A percentile compares a stretch with the other conserved stretches of the same genome.
phyloP scores from a whole-genome alignment of 2,329 filamentous ascomycete genomes.

The Stemphylium lycopersici region DNA sequence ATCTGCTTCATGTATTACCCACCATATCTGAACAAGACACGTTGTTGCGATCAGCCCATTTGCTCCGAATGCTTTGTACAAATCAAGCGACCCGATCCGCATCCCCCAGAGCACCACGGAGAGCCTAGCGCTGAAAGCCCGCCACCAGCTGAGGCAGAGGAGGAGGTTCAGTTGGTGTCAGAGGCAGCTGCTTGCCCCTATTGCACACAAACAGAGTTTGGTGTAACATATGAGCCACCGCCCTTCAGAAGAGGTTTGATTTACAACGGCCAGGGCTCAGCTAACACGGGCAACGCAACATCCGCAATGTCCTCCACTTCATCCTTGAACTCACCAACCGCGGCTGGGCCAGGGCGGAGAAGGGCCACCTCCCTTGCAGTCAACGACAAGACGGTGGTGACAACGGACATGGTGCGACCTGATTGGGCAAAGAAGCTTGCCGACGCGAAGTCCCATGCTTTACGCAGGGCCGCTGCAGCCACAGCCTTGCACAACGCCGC shows the following conservation, averaged over 20 bases:
- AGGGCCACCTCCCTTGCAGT: slow-evolving; percentile 77
- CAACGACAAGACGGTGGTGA: slow-evolving; percentile 83
- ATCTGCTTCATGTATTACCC: slow-evolving; percentile 98
- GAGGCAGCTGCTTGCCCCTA: slow-evolving; percentile 94
- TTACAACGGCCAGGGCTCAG: slow-evolving; percentile 64
- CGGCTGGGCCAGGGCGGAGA: slow-evolving; percentile 56
- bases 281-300: slow-evolving; percentile 59
- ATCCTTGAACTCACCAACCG: slow-evolving; percentile 69
- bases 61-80: slow-evolving; percentile 99
- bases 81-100: slow-evolving; percentile 92
- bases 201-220: slow-evolving; percentile 93
- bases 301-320: slow-evolving; percentile 88
- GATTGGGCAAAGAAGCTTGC: slow-evolving; percentile 93
- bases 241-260: slow-evolving; percentile 83
- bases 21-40: slow-evolving; percentile 88
- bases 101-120: slow-evolving; percentile 77
- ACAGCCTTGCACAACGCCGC: slow-evolving; percentile 94
- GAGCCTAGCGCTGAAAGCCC: slow-evolving; percentile 46
- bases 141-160: slow-evolving; percentile 53
- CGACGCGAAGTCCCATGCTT: slow-evolving; percentile 81
- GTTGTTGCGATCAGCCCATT: slow-evolving; percentile 94
- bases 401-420: slow-evolving; percentile 88
- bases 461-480: slow-evolving; percentile 86
- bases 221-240: slow-evolving; percentile 91
- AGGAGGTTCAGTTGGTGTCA: slow-evolving; percentile 74